phyloP scores from a whole-genome alignment of 257 asterid species.

The Scutellaria barbata region DNA sequence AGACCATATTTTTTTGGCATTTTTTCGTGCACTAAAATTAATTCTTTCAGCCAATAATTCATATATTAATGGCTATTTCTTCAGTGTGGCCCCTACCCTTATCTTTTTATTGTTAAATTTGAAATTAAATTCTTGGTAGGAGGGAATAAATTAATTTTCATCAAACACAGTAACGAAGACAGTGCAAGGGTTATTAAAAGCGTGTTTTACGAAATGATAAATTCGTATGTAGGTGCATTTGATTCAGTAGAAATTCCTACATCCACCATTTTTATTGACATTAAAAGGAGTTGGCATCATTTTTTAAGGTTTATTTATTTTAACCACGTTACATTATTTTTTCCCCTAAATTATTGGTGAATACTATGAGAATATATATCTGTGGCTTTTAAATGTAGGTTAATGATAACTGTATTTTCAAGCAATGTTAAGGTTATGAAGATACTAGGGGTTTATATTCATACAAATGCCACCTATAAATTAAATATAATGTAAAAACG shows the following conservation, averaged over 20 bases:
- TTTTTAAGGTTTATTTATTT: constrained; percentile 28
- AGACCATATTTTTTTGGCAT: not conserved
- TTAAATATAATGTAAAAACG: too few relatives aligned
- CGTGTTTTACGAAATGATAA: constrained; percentile 6
- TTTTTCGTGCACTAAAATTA: constrained; percentile 14
- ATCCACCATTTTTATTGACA: constrained; percentile 44
- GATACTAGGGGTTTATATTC: too few relatives aligned
- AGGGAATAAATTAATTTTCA: constrained; percentile 19
- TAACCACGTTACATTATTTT: not conserved
- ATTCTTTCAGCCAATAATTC: constrained; percentile 32
- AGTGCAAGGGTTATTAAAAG: constrained; percentile 9
- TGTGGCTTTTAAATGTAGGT: too few relatives aligned
- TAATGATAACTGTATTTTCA: too few relatives aligned
- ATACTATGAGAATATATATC: not conserved
- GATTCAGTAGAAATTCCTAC: constrained; percentile 25
- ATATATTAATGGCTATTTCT: constrained; percentile 19
- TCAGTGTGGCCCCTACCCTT: constrained; percentile 20
- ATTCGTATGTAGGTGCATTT: constrained; percentile 30
- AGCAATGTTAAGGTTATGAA: too few relatives aligned
- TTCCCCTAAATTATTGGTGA: not conserved
- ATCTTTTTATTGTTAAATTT: not conserved
- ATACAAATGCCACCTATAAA: too few relatives aligned
- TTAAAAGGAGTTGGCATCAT: constrained; percentile 25
- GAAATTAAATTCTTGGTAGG: constrained; percentile 33
- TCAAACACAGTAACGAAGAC: constrained; percentile 7